Conservation (phyloP, 2,329 filamentous ascomycete genomes). For the Phialophora macrospora region DNA sequence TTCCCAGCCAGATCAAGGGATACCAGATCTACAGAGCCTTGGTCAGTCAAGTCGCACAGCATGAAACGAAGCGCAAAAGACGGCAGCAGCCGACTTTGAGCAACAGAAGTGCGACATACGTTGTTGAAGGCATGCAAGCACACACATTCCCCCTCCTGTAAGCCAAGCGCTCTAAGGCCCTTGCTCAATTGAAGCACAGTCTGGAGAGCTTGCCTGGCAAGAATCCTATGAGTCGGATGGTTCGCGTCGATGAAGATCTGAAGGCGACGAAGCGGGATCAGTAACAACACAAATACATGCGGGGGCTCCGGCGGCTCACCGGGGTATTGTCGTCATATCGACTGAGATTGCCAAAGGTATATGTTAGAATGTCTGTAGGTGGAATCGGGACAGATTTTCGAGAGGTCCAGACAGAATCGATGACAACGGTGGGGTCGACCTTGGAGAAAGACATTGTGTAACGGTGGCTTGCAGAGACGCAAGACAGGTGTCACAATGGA, state of each 20-base stretch:
- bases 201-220: conserved; percentile 44
- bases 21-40: conserved; percentile 45
- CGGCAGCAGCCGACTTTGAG: conserved; percentile 34
- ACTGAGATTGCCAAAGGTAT: conserved; percentile 47
- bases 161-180: conserved; percentile 47
- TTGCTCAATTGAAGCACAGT: conserved; percentile 48
- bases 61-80: conserved; percentile 28
- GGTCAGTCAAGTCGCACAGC: conserved; percentile 28
- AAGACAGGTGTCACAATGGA: conserved; percentile 27
- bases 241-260: conserved; percentile 52
- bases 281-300: background rate
- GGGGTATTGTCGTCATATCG: conserved; percentile 47
- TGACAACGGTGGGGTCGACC: conserved; percentile 1
- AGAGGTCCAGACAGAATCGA: conserved; percentile 26
- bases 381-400: conserved; percentile 21
- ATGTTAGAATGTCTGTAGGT: conserved; percentile 48
- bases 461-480: conserved; percentile 29
- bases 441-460: conserved; percentile 33
- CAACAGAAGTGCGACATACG: conserved; percentile 43
- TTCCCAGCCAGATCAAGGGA: conserved; percentile 47
- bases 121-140: conserved; percentile 51
- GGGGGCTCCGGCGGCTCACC: conserved; percentile 27
- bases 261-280: conserved; percentile 3
- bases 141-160: conserved; percentile 51
- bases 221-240: conserved; percentile 47